Conservation (phyloP, 176 grass and related monocot genomes). For the Aegilops longissima region DNA sequence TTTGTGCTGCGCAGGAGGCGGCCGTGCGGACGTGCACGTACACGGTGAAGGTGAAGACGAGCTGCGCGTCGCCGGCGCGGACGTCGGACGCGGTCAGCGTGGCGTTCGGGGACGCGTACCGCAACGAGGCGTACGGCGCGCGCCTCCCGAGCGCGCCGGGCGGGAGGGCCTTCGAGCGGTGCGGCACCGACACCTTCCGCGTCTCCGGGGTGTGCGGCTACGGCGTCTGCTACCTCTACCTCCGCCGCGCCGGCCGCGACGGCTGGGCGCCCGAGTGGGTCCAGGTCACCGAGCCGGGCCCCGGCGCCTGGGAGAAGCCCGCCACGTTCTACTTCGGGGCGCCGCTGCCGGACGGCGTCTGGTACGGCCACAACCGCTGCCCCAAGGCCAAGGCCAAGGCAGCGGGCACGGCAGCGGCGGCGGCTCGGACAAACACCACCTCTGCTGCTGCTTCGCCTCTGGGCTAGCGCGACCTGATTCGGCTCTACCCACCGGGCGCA, state of each 20-base stretch:
- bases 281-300: constrained; percentile 51
- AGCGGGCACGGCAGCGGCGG: background rate
- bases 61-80: constrained; percentile 61
- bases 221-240: constrained; percentile 88
- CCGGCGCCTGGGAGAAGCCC: background rate
- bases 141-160: constrained; percentile 41
- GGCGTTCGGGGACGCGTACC: constrained; percentile 77
- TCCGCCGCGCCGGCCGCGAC: constrained; percentile 58
- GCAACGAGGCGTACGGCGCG: constrained; percentile 67
- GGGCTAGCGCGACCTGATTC: background rate
- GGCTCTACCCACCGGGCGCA: background rate
- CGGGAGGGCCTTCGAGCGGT: constrained; percentile 43
- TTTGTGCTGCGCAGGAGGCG: background rate
- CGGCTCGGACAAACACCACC: constrained; percentile 7
- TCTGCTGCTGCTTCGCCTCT: background rate
- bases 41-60: constrained; percentile 74
- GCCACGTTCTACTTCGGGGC: constrained; percentile 67
- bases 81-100: constrained; percentile 64
- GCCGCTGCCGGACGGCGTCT: constrained; percentile 60
- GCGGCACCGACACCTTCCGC: constrained; percentile 74
- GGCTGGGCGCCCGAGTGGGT: constrained; percentile 82
- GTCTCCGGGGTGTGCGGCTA: constrained; percentile 69
- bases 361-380: constrained; percentile 79
- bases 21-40: constrained; percentile 45
- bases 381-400: constrained; percentile 25